These are phyloP conservation scores for Arctium lappa DNA, from an alignment of 129 eudicot genomes.

Conservation along the genomic window DNA sequence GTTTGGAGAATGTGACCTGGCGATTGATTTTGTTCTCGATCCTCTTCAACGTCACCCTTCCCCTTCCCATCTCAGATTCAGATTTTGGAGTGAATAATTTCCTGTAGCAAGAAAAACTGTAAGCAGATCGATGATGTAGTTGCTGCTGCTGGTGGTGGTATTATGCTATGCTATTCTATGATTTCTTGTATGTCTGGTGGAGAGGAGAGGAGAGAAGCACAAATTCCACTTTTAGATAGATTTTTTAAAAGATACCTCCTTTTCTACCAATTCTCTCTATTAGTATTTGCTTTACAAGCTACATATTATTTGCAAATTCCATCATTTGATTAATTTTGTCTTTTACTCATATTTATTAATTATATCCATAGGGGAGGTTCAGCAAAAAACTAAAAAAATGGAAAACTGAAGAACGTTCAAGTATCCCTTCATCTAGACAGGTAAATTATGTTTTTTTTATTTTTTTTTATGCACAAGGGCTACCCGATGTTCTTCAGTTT, in stretches of 20 bases:
- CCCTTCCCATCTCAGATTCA: constrained; percentile 57
- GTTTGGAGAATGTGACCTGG: constrained; percentile 69
- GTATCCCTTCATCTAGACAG: too few relatives aligned
- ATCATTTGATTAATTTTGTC: neutral
- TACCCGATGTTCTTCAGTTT: too few relatives aligned
- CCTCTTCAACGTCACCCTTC: constrained; percentile 69
- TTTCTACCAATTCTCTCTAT: neutral
- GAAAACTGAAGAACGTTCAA: too few relatives aligned
- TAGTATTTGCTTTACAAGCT: neutral
- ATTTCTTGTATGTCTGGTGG: neutral
- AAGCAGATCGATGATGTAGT: neutral
- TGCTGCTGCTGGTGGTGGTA: neutral
- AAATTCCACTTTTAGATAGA: neutral
- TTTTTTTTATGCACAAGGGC: too few relatives aligned
- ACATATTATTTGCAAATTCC: neutral
- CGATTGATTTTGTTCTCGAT: constrained; percentile 78
- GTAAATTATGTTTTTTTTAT: too few relatives aligned
- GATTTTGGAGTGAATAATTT: neutral
- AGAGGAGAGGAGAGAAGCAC: neutral
- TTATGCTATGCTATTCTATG: neutral
- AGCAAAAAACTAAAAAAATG: too few relatives aligned
- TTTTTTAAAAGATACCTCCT: neutral
- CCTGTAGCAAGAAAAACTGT: neutral
- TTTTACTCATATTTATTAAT: too few relatives aligned
- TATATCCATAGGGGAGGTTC: too few relatives aligned